phyloP scores from a whole-genome alignment of 495 filamentous ascomycete species.

The Podospora tetraspora region DNA sequence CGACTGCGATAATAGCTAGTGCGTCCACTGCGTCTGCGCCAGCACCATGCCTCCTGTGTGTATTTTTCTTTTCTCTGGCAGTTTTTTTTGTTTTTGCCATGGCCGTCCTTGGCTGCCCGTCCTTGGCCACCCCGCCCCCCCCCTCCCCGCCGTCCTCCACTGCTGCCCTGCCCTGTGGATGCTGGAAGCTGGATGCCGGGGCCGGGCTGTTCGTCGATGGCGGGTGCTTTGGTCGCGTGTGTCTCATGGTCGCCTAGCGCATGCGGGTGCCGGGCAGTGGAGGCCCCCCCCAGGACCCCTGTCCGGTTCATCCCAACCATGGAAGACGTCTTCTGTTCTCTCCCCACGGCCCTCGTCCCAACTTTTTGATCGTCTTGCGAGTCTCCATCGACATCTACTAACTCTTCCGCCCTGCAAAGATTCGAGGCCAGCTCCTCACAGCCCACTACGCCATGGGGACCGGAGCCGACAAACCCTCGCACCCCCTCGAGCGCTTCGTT shows the following conservation, averaged over 20 bases:
- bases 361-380: not conserved
- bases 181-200: constrained; percentile 1
- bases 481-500: constrained; percentile 30
- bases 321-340: not conserved
- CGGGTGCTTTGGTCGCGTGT: constrained; percentile 12
- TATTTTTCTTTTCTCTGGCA: not conserved
- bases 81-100: not conserved
- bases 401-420: constrained; percentile 23
- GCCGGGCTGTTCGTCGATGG: not conserved
- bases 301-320: constrained; percentile 1
- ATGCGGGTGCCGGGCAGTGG: constrained; percentile 15
- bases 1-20: not conserved
- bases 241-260: constrained; percentile 11
- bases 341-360: not conserved
- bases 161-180: not conserved
- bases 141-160: not conserved
- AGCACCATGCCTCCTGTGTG: not conserved
- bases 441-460: constrained; percentile 25
- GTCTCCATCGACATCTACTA: constrained; percentile 7
- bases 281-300: constrained; percentile 10
- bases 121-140: not conserved
- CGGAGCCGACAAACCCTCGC: constrained; percentile 35
- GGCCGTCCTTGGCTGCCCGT: not conserved
- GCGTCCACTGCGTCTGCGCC: too few relatives aligned
- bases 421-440: constrained; percentile 33